These are phyloP conservation scores for Suhomyces vadensis DNA, from an alignment of 805 yeast species.

Conservation along the genomic window DNA sequence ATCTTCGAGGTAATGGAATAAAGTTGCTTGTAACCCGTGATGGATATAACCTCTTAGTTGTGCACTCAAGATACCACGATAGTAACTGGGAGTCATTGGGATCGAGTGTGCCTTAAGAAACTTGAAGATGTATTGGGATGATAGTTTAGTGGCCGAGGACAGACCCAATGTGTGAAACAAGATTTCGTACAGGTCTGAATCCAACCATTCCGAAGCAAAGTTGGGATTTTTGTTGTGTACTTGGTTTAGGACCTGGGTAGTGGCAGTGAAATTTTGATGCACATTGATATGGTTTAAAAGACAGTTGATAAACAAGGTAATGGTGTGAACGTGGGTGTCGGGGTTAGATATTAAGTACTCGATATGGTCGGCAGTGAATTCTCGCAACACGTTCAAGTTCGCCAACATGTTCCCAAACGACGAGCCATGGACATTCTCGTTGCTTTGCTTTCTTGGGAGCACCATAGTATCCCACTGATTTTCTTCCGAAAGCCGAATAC, in stretches of 20 bases:
- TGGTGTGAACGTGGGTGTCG: slow-evolving; percentile 16
- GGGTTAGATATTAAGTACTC: slow-evolving; percentile 16
- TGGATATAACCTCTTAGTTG: slow-evolving; percentile 25
- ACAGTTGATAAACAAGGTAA: slow-evolving; percentile 35
- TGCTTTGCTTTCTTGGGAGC: slow-evolving; percentile 23
- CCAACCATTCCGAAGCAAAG: slow-evolving; percentile 25
- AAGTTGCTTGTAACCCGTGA: slow-evolving; percentile 22
- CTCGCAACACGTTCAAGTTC: slow-evolving; percentile 24
- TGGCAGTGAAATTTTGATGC: slow-evolving; percentile 37
- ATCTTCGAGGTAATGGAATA: slow-evolving; percentile 23
- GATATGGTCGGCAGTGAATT: slow-evolving; percentile 26
- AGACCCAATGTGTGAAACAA: slow-evolving; percentile 27
- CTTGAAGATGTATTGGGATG: slow-evolving; percentile 25
- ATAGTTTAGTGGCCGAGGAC: slow-evolving; percentile 29
- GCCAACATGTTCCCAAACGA: slow-evolving; percentile 35
- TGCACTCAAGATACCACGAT: slow-evolving; percentile 25
- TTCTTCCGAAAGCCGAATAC: slow-evolving; percentile 14
- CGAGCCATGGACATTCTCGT: slow-evolving; percentile 26
- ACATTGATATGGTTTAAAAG: slow-evolving; percentile 34
- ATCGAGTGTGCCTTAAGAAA: slow-evolving; percentile 16
- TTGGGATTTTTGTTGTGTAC: slow-evolving; percentile 18
- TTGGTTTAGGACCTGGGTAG: slow-evolving; percentile 20
- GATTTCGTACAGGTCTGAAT: slow-evolving; percentile 32
- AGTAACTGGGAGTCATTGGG: slow-evolving; percentile 17
- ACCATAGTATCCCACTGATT: slow-evolving; percentile 12